A percentile compares a stretch with the other conserved stretches of the same genome.
phyloP scores from a whole-genome alignment of 768 basidiomycete genomes.

The Rubroboletus pulcherrimus region DNA sequence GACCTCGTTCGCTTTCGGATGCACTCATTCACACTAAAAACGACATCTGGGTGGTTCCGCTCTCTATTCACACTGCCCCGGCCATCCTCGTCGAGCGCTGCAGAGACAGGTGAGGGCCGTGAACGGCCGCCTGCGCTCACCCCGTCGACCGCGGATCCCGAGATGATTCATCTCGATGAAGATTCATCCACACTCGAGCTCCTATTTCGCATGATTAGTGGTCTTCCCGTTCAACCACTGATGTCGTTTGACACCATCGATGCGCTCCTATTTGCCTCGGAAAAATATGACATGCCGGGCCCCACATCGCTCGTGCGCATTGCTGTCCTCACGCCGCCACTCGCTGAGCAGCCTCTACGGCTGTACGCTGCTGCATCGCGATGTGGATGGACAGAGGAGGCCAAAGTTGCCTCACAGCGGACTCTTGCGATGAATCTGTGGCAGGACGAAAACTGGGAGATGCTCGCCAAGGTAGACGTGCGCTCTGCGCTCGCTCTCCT shows the following conservation, averaged over 20 bases:
- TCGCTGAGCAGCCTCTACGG: conserved; percentile 48
- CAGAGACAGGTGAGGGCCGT: neutral
- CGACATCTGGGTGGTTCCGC: conserved; percentile 56
- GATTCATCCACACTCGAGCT: conserved; percentile 51
- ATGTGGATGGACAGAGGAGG: conserved; percentile 57
- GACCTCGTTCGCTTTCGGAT: conserved; percentile 53
- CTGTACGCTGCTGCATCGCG: conserved; percentile 54
- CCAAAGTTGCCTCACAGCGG: conserved; percentile 48
- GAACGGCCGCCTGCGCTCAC: conserved; percentile 1
- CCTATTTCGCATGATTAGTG: conserved; percentile 59
- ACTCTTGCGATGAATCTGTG: conserved; percentile 55
- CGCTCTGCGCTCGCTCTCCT: conserved; percentile 52
- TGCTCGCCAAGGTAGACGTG: conserved; percentile 46
- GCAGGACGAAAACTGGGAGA: conserved; percentile 40
- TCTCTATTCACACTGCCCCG: conserved; percentile 59
- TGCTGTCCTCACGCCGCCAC: conserved; percentile 48
- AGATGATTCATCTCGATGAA: conserved; percentile 54
- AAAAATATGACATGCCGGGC: conserved; percentile 71
- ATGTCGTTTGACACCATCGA: conserved; percentile 54
- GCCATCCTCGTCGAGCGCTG: conserved; percentile 1
- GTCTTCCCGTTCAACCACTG: conserved; percentile 48
- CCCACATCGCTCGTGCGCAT: conserved; percentile 58
- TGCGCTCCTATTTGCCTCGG: conserved; percentile 54
- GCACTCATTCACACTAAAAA: conserved; percentile 55
- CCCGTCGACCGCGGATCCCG: conserved; percentile 21